Evolutionary conservation across 345 rosid genomes (phyloP).

Genomic region (Citrus mangshanensis): DNA sequence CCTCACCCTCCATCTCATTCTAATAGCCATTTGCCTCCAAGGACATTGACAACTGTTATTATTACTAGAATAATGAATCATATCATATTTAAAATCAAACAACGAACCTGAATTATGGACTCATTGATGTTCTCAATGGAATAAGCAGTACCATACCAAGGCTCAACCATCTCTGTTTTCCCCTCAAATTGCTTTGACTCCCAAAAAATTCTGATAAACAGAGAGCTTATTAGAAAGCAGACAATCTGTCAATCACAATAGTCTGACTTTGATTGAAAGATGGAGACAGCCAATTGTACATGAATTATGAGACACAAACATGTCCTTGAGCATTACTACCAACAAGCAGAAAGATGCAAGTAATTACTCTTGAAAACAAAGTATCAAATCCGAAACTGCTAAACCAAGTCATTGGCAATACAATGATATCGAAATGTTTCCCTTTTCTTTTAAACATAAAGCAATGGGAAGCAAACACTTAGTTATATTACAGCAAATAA

Average conservation of each 20-base stretch:
- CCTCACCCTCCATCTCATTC: not conserved
- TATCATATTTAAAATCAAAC: conserved; percentile 12
- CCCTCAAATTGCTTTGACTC: conserved; percentile 92
- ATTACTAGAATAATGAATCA: not conserved
- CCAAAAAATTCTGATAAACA: conserved; percentile 76
- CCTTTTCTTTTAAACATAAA: not conserved
- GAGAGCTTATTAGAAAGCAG: conserved; percentile 16
- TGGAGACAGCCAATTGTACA: not conserved
- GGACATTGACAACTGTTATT: not conserved
- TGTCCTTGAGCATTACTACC: not conserved
- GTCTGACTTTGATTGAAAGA: not conserved
- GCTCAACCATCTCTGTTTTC: conserved; percentile 66
- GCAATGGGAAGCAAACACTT: not conserved
- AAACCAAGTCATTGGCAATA: not conserved
- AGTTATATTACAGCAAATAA: not conserved
- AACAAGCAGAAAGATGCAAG: not conserved
- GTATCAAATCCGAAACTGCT: not conserved
- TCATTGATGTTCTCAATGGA: conserved; percentile 55
- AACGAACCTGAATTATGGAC: conserved; percentile 60
- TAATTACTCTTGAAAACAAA: not conserved
- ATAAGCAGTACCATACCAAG: conserved; percentile 91
- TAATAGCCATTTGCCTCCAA: not conserved
- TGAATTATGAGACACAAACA: not conserved
- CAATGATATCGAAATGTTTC: not conserved
- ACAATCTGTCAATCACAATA: not conserved